These are phyloP conservation scores for Colletotrichum karsti DNA, from an alignment of 2,329 filamentous ascomycete species.

Conservation along the genomic window DNA sequence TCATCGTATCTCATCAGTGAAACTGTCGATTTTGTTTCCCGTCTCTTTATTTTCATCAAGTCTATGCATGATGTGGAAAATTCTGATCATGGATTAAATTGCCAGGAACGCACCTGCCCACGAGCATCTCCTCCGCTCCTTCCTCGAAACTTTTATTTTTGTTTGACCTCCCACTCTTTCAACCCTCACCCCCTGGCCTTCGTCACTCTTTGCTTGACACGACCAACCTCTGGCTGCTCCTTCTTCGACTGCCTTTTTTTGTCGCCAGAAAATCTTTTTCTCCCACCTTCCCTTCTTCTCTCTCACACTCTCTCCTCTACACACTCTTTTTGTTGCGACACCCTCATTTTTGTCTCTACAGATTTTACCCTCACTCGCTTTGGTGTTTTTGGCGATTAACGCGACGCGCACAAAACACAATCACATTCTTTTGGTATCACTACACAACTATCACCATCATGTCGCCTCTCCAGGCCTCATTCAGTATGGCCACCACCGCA, in stretches of 20 bases:
- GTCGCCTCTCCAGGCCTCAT: conserved; percentile 11
- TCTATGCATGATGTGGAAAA: neutral
- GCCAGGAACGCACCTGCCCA: neutral
- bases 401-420: neutral
- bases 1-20: too few species aligned
- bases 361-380: neutral
- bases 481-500: conserved; percentile 11
- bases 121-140: neutral
- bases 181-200: neutral
- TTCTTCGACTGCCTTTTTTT: too few species aligned
- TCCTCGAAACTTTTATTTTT: neutral
- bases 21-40: too few species aligned
- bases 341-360: neutral
- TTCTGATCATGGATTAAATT: neutral
- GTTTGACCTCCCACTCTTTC: neutral
- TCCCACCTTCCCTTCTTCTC: neutral
- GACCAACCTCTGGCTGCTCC: too few species aligned
- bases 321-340: neutral
- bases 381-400: neutral
- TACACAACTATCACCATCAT: neutral
- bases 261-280: neutral
- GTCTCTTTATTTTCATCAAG: neutral
- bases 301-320: neutral
- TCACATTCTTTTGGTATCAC: conserved; percentile 2
- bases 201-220: neutral